These are phyloP conservation scores for Chiua virens DNA, from an alignment of 768 basidiomycete species.

Conservation along the genomic window DNA sequence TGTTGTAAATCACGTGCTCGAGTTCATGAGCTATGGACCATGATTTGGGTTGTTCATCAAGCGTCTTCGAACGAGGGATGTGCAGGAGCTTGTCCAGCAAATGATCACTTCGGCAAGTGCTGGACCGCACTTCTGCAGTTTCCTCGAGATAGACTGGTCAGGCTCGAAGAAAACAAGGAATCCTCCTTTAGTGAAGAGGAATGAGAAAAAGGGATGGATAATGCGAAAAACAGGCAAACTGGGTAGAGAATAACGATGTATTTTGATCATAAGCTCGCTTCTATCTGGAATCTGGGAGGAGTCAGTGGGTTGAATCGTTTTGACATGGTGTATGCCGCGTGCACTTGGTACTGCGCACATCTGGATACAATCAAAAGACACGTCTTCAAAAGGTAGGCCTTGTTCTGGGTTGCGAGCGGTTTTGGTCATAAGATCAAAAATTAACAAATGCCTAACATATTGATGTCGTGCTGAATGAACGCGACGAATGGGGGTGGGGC, in stretches of 20 bases:
- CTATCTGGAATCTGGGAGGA: too few relatives aligned
- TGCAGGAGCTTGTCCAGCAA: slow-evolving; percentile 2
- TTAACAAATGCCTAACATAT: background rate
- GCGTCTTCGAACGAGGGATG: slow-evolving; percentile 1
- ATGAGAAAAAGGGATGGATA: too few relatives aligned
- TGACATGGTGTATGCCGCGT: background rate
- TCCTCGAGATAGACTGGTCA: background rate
- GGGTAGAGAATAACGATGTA: slow-evolving; percentile 5
- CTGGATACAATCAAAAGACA: slow-evolving; percentile 10
- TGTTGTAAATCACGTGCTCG: background rate
- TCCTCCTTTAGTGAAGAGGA: background rate
- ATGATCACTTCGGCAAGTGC: slow-evolving; percentile 5
- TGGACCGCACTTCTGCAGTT: background rate
- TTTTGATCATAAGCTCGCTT: background rate
- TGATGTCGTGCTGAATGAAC: too few relatives aligned
- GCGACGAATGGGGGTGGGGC: background rate
- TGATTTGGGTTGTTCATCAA: background rate
- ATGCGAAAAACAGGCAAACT: background rate
- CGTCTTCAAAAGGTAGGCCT: slow-evolving; percentile 6
- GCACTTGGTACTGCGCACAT: slow-evolving; percentile 11
- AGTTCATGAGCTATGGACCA: slow-evolving; percentile 4
- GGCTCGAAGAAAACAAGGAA: slow-evolving; percentile 4
- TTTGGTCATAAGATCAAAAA: background rate
- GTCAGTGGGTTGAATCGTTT: background rate
- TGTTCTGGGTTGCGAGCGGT: background rate